Base-by-base conservation (phyloP, 371 early-diverging fungal species). In the Mucor circinelloides region DNA sequence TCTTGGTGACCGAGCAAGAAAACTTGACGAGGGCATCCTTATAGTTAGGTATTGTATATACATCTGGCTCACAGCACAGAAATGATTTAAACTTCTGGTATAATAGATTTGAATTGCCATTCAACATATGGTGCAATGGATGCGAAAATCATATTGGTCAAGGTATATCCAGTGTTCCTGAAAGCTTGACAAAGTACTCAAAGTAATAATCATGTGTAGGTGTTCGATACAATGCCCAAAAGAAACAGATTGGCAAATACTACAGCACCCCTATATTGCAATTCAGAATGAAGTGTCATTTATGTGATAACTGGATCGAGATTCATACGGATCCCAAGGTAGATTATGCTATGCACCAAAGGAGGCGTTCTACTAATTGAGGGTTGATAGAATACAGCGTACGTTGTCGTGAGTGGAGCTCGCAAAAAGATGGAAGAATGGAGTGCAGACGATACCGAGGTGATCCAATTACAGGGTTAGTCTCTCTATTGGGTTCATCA, bases 311-410 rank as follows among this genome's bases (percentile, higher is more conserved):
- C 67, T 93, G 92, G 93, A 91, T 97, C 32, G 96, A 94, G 72
- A 94, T 97, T 30, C 94, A 91, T 21, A 96, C 97, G 0, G 95
- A 97, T 73, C 97, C 97, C n/a, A 94, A 97, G 85, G 94, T 63
- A 21, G 12, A 50, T 25, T 10, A 23, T 25, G 25, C 17, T 46
- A 0, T 25, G 48, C 21, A 21, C 2, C 21, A 0, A n/a, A 2
- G 4, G 8, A 12, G 25, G 3, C 4, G 23, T 44, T 0, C n/a
- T 23, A 25, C 21, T 12, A 23, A 23, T 0, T 12, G 19, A 12
- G 4, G 23, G 52, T 40, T 9, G 44, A 40, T 77, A 93, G 93
- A 94, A 94, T 69, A 68, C 93, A 0, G 81, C 82, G 17, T 97
- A 96, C 75, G 84, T 85, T 6, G 89, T 96, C 1, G 82, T 88